Evolutionary conservation across 2,329 filamentous ascomycete genomes (phyloP), one percentile per base, ranked within the genome.

Genomic region (Simplicillium sp.): DNA sequence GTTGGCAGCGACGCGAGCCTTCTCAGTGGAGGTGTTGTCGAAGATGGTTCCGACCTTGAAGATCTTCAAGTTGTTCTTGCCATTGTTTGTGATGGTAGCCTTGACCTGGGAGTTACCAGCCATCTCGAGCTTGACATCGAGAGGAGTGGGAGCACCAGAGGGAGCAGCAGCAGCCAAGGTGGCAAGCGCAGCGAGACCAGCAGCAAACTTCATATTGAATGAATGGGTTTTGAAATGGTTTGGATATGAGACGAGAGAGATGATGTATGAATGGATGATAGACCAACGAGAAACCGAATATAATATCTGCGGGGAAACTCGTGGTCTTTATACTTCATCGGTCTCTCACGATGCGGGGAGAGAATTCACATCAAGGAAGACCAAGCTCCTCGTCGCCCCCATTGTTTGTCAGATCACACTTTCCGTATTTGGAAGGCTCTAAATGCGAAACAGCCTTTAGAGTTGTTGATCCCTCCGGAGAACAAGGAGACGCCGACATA

Each of bases 1-100:
- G 36, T 61, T 63, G 36, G 66, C 61, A 54, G 64, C 73, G 34
- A 77, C 58, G 38, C 65, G 56, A 20, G 72, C 65, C 61, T 75
- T 76, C 60, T 77, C 67, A 28, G 75, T 66, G 3, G 70, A 62
- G n/a, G 63, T 53, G 31, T 62, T 61, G 48, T 75, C 72, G 37
- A 77, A 57, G 48, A 77, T 67, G 39, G 68, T 73, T 29, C 73
- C 73, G 34, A 66, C 64, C 60, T 67, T 75, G 46, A 77, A 58
- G 18, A 77, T 52, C 55, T 73, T 73, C 46, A 77, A 53, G 42
- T 61, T 61, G 36, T 57, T 59, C 36, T 60, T 59, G 36, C 71
- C 73, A 28, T 60, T 71, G 62, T 77, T 77, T 48, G 67, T 74
- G 44, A 77, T 61, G 36, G 60, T 57, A 25, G 71, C 69, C 59